These are phyloP conservation scores for Gossypium gossypioides DNA, from an alignment of 441 rosid genomes.

Conservation along the genomic window DNA sequence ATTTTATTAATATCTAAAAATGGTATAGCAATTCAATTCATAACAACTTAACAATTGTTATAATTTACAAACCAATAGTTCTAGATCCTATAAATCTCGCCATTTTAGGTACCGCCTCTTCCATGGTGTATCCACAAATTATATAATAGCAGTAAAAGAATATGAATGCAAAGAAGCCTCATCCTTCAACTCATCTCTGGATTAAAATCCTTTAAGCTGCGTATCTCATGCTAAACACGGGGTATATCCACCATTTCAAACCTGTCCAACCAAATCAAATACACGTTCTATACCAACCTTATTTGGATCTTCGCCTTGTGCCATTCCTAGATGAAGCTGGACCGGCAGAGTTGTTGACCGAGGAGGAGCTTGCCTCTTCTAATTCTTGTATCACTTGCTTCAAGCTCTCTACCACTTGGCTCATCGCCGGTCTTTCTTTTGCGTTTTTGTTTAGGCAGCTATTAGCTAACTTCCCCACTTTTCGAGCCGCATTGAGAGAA, in stretches of 20 bases:
- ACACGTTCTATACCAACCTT: slow-evolving; percentile 10
- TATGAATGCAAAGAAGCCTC: not conserved
- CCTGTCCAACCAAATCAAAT: not conserved
- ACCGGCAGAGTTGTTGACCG: not conserved
- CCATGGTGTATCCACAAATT: not conserved
- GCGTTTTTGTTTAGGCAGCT: slow-evolving; percentile 37
- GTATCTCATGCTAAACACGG: not conserved
- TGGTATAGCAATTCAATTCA: too few relatives aligned
- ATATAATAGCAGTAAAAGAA: not conserved
- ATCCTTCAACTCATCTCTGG: not conserved
- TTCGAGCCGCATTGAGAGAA: slow-evolving; percentile 24
- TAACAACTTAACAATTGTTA: not conserved
- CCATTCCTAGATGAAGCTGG: slow-evolving; percentile 25
- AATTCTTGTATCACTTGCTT: slow-evolving; percentile 29
- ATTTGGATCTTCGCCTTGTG: slow-evolving; percentile 2
- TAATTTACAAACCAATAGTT: not conserved
- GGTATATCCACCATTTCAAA: slow-evolving; percentile 4
- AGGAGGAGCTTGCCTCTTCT: slow-evolving; percentile 18
- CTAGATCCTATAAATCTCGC: not conserved
- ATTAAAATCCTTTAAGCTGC: not conserved
- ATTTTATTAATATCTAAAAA: too few relatives aligned
- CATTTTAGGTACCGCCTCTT: not conserved
- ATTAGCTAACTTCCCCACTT: slow-evolving; percentile 38
- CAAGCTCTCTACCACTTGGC: slow-evolving; percentile 25
- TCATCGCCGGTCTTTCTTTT: slow-evolving; percentile 42